These are phyloP conservation scores for Gossypium schwendimanii DNA, from an alignment of 441 rosid species.

Conservation along the genomic window DNA sequence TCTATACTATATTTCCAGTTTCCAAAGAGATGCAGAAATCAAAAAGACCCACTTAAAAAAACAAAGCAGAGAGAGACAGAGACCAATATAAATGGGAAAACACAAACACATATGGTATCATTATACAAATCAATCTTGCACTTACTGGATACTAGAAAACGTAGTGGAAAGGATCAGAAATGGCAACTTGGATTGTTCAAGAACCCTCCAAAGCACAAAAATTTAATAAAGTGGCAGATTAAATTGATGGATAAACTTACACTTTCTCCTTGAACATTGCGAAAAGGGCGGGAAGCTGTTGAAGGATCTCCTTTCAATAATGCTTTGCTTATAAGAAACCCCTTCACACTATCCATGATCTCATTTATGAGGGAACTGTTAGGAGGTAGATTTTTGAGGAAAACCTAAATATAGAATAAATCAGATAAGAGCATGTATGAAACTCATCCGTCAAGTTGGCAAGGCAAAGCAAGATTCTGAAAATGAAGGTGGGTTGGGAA, in stretches of 20 bases:
- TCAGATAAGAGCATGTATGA: background rate
- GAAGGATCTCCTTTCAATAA: constrained; percentile 85
- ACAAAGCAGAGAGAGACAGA: background rate
- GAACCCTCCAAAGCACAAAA: background rate
- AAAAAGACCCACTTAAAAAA: background rate
- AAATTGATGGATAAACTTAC: constrained; percentile 29
- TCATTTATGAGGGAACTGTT: constrained; percentile 77
- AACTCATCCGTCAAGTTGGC: background rate
- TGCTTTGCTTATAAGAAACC: constrained; percentile 76
- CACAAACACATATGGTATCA: background rate
- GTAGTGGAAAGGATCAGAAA: background rate
- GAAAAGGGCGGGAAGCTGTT: constrained; percentile 51
- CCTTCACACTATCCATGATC: constrained; percentile 85
- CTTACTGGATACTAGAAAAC: background rate
- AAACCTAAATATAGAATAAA: constrained; percentile 39
- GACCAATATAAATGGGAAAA: background rate
- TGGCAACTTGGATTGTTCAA: background rate
- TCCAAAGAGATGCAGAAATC: background rate
- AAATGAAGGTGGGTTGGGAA: background rate
- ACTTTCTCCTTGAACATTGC: constrained; percentile 68
- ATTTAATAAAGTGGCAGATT: background rate
- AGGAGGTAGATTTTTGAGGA: constrained; percentile 85
- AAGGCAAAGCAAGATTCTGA: background rate
- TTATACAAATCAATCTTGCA: background rate
- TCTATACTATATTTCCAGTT: background rate